These are phyloP conservation scores for Oryza rufipogon DNA, from an alignment of 176 grass and related monocot species.

Conservation along the genomic window DNA sequence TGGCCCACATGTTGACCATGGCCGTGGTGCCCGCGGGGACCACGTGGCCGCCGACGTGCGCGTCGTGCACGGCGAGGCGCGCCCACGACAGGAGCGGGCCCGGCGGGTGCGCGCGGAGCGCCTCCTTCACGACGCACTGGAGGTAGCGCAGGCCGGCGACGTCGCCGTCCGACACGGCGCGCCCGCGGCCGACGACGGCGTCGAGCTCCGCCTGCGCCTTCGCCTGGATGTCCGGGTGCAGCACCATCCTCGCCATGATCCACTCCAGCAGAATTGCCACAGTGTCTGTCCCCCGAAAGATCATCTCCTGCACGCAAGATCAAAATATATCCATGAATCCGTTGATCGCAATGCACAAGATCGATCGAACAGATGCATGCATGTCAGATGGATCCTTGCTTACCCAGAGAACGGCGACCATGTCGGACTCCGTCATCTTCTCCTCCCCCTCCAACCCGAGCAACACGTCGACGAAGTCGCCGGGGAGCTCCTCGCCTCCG, in stretches of 20 bases:
- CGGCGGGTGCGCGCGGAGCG: constrained; percentile 68
- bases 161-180: constrained; percentile 51
- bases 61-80: constrained; percentile 63
- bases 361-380: not conserved
- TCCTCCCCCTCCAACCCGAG: constrained; percentile 59
- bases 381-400: not conserved
- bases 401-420: constrained; percentile 85
- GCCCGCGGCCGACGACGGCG: constrained; percentile 39
- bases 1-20: constrained; percentile 88
- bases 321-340: not conserved
- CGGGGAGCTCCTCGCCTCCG: not conserved
- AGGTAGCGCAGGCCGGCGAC: constrained; percentile 53
- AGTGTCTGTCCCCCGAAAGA: constrained; percentile 71
- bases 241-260: constrained; percentile 69
- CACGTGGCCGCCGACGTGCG: constrained; percentile 51
- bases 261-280: constrained; percentile 74
- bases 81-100: constrained; percentile 78
- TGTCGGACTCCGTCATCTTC: constrained; percentile 66
- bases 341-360: not conserved
- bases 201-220: constrained; percentile 62
- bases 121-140: constrained; percentile 65
- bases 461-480: constrained; percentile 71
- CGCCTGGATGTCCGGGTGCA: constrained; percentile 62
- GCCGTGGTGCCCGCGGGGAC: constrained; percentile 66
- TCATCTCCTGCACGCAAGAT: constrained; percentile 60